These are phyloP conservation scores for Penicillium occitanis DNA, from an alignment of 2,329 filamentous ascomycete species.

Conservation along the genomic window DNA sequence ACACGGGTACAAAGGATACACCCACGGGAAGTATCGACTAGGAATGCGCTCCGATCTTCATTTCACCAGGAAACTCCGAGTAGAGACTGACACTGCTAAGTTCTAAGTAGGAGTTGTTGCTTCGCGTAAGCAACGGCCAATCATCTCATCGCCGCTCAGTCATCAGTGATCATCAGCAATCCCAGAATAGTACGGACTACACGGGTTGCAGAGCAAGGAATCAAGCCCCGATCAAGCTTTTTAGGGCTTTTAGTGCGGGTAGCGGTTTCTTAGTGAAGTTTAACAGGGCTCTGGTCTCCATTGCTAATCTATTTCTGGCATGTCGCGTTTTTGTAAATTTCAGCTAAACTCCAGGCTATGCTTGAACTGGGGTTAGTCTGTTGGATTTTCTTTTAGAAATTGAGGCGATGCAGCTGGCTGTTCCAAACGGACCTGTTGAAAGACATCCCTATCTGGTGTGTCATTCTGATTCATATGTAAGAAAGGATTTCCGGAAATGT, in stretches of 20 bases:
- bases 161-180: background rate
- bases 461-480: conserved; percentile 2
- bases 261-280: background rate
- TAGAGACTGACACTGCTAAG: background rate
- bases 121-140: background rate
- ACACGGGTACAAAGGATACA: background rate
- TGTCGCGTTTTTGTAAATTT: background rate
- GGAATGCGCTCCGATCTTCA: background rate
- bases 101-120: background rate
- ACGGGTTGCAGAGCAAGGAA: background rate
- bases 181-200: background rate
- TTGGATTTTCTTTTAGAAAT: background rate
- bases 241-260: background rate
- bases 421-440: background rate
- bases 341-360: background rate
- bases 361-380: background rate
- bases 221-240: background rate
- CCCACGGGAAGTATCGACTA: background rate
- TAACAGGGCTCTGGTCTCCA: background rate
- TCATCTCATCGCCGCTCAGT: background rate
- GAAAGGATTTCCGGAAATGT: background rate
- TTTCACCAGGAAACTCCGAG: background rate
- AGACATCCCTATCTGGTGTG: background rate
- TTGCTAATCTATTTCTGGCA: background rate
- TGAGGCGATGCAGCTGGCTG: background rate